phyloP scores from a whole-genome alignment of 1,139 yeast species.

The Pneumocystis jirovecii region DNA sequence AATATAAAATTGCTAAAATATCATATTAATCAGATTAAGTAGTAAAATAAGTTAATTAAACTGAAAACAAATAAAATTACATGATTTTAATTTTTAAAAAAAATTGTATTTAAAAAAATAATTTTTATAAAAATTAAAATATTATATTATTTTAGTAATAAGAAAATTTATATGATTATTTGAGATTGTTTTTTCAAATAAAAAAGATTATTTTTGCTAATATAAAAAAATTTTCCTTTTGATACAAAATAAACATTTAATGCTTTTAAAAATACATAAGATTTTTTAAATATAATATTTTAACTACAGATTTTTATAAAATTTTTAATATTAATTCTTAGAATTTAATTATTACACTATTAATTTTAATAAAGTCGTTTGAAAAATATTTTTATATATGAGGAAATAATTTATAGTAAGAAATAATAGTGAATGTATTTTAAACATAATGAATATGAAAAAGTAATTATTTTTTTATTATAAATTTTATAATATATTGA shows the following conservation, averaged over 20 bases:
- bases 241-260: slow-evolving; percentile 18
- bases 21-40: too few relatives aligned
- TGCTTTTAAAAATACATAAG: slow-evolving; percentile 27
- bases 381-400: slow-evolving; percentile 62
- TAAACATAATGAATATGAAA: slow-evolving; percentile 70
- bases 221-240: slow-evolving; percentile 11
- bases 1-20: too few relatives aligned
- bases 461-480: slow-evolving; percentile 19
- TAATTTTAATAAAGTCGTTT: slow-evolving; percentile 48
- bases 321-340: slow-evolving; percentile 73
- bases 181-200: neutral
- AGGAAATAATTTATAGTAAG: slow-evolving; percentile 72
- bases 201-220: neutral
- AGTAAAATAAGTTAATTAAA: too few relatives aligned
- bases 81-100: too few relatives aligned
- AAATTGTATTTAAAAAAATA: too few relatives aligned
- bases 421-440: slow-evolving; percentile 55
- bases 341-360: slow-evolving; percentile 55
- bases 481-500: slow-evolving; percentile 36
- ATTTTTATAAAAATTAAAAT: too few relatives aligned
- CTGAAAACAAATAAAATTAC: too few relatives aligned
- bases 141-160: too few relatives aligned
- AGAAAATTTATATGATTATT: too few relatives aligned
- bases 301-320: slow-evolving; percentile 55
- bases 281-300: slow-evolving; percentile 14